These are phyloP conservation scores for Exobasidium rhododendri DNA, from an alignment of 1,284 basidiomycete species.

Conservation along the genomic window DNA sequence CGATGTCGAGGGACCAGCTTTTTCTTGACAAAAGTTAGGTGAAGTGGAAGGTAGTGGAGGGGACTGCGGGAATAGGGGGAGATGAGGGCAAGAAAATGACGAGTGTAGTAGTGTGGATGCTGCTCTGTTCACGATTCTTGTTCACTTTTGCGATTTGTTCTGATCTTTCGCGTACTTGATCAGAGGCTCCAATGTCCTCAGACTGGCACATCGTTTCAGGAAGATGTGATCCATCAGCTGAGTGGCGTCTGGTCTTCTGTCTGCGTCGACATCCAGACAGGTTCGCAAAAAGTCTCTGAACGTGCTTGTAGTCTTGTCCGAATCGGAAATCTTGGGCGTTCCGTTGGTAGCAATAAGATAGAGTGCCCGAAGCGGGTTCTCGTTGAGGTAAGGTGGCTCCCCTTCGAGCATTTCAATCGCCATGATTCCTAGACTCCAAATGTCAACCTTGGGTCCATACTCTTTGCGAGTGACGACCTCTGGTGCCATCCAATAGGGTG, in stretches of 20 bases:
- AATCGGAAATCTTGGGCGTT: conserved; percentile 94
- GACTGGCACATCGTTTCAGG: conserved; percentile 74
- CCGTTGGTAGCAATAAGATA: conserved; percentile 96
- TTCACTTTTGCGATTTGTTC: conserved; percentile 8
- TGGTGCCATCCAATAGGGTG: conserved; percentile 99
- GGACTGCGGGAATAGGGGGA: background rate
- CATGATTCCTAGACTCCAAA: conserved; percentile 98
- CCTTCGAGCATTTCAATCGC: conserved; percentile 77
- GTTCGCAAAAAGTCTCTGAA: conserved; percentile 87
- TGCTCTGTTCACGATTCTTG: too few relatives aligned
- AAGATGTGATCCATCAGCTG: conserved; percentile 82
- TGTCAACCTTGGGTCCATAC: conserved; percentile 97
- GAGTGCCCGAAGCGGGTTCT: conserved; percentile 92
- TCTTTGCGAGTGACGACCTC: conserved; percentile 98
- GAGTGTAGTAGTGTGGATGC: too few relatives aligned
- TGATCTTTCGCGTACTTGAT: conserved; percentile 86
- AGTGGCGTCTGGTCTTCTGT: conserved; percentile 83
- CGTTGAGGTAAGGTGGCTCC: conserved; percentile 95
- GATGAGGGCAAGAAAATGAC: background rate
- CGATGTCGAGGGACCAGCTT: too few relatives aligned
- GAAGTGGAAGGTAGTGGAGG: background rate
- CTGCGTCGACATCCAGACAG: conserved; percentile 90
- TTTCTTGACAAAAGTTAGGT: too few relatives aligned
- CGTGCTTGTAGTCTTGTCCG: conserved; percentile 78
- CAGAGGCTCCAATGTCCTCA: conserved; percentile 79